Conservation (phyloP, 1,139 yeast species). For the Komagataea norvegica region DNA sequence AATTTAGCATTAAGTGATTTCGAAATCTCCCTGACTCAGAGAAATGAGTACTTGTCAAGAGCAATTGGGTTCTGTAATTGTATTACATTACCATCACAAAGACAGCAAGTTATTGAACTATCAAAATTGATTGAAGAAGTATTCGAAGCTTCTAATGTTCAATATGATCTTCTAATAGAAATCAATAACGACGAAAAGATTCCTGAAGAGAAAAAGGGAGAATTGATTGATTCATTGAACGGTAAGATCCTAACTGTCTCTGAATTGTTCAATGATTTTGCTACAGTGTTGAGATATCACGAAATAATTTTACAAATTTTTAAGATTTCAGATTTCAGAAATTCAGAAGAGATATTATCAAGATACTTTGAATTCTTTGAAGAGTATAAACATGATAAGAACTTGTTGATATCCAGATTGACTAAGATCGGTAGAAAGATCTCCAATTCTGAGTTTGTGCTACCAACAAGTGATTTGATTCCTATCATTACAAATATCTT, state of each 20-base stretch:
- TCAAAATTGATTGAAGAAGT: conserved; percentile 70
- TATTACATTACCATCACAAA: conserved; percentile 69
- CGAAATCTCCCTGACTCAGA: conserved; percentile 57
- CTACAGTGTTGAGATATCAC: conserved; percentile 84
- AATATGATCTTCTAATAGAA: conserved; percentile 68
- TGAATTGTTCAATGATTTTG: conserved; percentile 78
- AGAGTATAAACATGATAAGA: conserved; percentile 27
- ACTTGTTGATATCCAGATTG: conserved; percentile 34
- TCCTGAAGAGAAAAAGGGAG: conserved; percentile 36
- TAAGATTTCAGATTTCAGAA: conserved; percentile 77
- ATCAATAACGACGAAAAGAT: conserved; percentile 59
- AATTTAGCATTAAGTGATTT: conserved; percentile 73
- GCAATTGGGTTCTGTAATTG: conserved; percentile 93
- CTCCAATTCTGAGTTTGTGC: conserved; percentile 62
- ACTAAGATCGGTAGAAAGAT: conserved; percentile 46
- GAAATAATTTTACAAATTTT: conserved; percentile 76
- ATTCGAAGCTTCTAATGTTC: conserved; percentile 83
- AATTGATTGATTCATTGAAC: conserved; percentile 53
- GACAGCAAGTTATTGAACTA: conserved; percentile 72
- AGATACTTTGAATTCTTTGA: conserved; percentile 68
- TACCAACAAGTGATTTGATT: conserved; percentile 71
- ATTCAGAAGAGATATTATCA: conserved; percentile 63
- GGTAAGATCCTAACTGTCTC: conserved; percentile 64
- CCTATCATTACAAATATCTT: conserved; percentile 43
- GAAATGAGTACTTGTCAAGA: conserved; percentile 85